These are phyloP conservation scores for Coemansia sp. DNA, from an alignment of 192 early-diverging fungal genomes.

Conservation along the genomic window DNA sequence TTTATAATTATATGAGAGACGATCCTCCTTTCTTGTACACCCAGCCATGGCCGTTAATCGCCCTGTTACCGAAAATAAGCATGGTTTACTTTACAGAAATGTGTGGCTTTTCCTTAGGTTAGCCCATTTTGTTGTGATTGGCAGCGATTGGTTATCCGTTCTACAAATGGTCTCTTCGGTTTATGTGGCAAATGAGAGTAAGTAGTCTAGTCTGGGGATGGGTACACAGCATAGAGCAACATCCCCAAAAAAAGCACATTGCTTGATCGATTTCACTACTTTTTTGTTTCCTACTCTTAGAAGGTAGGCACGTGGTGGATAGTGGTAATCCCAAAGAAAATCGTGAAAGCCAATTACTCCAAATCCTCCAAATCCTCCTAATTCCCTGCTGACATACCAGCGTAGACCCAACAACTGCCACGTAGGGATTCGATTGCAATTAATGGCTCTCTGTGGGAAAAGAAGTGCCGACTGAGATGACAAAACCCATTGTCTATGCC, in stretches of 20 bases:
- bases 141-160: background rate
- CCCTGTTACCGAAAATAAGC: background rate
- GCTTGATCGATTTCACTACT: background rate
- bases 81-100: background rate
- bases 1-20: background rate
- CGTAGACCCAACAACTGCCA: background rate
- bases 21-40: background rate
- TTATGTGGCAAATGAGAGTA: background rate
- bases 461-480: background rate
- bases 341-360: background rate
- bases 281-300: background rate
- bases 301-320: background rate
- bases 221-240: constrained; percentile 1
- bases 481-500: background rate
- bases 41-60: background rate
- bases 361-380: background rate
- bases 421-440: background rate
- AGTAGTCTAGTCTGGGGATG: background rate
- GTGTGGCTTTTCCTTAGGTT: background rate
- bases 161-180: background rate
- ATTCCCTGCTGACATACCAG: background rate
- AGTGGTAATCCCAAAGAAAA: background rate
- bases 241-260: background rate
- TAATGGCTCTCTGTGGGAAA: background rate
- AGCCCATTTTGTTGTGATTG: background rate